phyloP scores from a whole-genome alignment of 805 yeast genomes.

The Suhomyces sp. region DNA sequence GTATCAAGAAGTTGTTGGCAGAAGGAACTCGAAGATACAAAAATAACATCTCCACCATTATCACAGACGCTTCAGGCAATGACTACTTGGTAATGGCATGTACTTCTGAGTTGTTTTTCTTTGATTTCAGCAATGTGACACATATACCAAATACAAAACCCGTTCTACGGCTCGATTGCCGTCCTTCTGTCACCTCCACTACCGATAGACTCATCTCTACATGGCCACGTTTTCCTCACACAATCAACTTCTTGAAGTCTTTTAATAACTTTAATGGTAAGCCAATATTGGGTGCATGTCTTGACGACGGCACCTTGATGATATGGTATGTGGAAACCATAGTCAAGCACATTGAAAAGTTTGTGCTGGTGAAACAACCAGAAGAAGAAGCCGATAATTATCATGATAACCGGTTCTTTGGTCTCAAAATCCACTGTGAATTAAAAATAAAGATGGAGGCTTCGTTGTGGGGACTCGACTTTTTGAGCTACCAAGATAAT shows the following conservation, averaged over 20 bases:
- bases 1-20: conserved; percentile 18
- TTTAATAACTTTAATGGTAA: conserved; percentile 31
- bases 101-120: conserved; percentile 34
- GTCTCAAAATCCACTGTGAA: conserved; percentile 21
- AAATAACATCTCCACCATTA: conserved; percentile 34
- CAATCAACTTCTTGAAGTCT: conserved; percentile 49
- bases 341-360: conserved; percentile 9
- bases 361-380: neutral
- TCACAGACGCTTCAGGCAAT: conserved; percentile 14
- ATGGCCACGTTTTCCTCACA: conserved; percentile 54
- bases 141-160: conserved; percentile 26
- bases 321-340: conserved; percentile 34
- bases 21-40: conserved; percentile 36
- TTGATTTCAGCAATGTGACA: conserved; percentile 25
- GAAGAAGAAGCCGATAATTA: neutral
- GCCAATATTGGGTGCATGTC: conserved; percentile 47
- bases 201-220: conserved; percentile 45
- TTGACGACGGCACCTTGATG: conserved; percentile 53
- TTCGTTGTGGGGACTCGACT: conserved; percentile 65
- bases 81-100: conserved; percentile 30
- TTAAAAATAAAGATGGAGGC: conserved; percentile 33
- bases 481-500: conserved; percentile 15
- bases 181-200: conserved; percentile 39
- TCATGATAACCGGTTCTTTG: conserved; percentile 14
- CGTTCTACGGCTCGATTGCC: conserved; percentile 37